Base-by-base conservation (phyloP, 345 rosid species). In the Hibiscus trionum region DNA sequence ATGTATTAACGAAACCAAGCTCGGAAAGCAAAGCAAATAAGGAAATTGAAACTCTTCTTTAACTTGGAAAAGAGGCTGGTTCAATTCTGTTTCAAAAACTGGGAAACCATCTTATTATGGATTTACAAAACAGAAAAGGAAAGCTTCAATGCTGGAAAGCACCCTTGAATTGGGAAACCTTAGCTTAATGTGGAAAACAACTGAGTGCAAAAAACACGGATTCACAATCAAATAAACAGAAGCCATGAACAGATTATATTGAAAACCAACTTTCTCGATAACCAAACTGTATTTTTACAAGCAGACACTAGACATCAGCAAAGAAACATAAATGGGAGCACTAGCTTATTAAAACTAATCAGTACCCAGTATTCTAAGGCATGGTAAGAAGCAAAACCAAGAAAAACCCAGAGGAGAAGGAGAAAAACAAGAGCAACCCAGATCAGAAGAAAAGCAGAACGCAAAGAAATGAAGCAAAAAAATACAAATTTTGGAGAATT, bases 341-440 rank as follows among this genome's bases (percentile, higher is more conserved):
- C 61, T 33, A 14, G 47, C 19, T 55, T 27, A 8, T n/a, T 53
- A 53, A 53, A 52, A 29, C 50, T 33, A 53, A 69, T 53, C 61
- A 14, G 26, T 10, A 52, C 12, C 5, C 39, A 73, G n/a, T 33
- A 62, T 16, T 16, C 42, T 53, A 57, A 57, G 61, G 31, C 31
- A 57, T 10, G 77, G 75, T 68, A 61, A 62, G 76, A 50, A 66
- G 56, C 61, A 17, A 69, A 78, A 35, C 65, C 72, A 46, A 61
- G 73, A 33, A 55, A 77, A 71, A 73, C 75, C 78, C 79, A 61
- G 77, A 72, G 56, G 73, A 72, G 14, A 59, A 44, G 50, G 60
- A 69, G 59, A 37, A 24, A 77, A 73, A 66, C 33, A 49, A 49
- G 49, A 65, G 19, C 66, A 62, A 55, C 64, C 78, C 79, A 82